Evolutionary conservation across 805 yeast genomes (phyloP), one percentile per base, ranked within the genome.

Genomic region (Zygotorulaspora chibaensis): DNA sequence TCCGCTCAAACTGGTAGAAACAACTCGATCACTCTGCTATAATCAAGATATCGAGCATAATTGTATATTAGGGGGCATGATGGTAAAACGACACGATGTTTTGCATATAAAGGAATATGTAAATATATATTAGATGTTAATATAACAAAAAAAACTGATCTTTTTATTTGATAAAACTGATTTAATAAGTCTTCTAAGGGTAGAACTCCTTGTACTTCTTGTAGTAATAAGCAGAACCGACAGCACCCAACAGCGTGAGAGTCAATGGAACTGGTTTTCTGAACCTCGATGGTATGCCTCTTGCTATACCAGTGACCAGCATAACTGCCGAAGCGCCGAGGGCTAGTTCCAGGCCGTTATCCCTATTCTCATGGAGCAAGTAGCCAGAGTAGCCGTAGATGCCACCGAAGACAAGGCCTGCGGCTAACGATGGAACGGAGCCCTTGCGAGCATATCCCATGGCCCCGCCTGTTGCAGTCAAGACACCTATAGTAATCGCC

Each of bases 311-410:
- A 8, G 91, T 90, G 34, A 75, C 75, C 9, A 84, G 65, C 55
- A 90, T 74, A 13, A 85, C 58, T 1, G 80, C 55, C 4, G 95
- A 83, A 1, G 90, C 77, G 10, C 81, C 84, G 45, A 89, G 68
- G 0, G 96, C 96, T 13, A 84, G 62, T 62, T 86, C 90, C 53
- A 90, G 73, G 36, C 96, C 96, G 67, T 78, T 79, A 60, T 86
- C 89, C 50, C 79, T 81, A 62, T 87, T 86, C 44, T 81, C 69
- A 53, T 78, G 75, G 50, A 88, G 69, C 53, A 90, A 72, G 66
- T 87, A 86, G 13, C 95, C 91, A 2, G 88, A 82, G 47, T 71
- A 60, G n/a, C 84, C 85, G 61, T 76, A 85, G 23, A 79, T 59
- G 2, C 76, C 70, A 11, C 84, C 73, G 51, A 85, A 70, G 1